Conservation (phyloP, 805 yeast species). For the Jamesozyma jinghongensis region DNA sequence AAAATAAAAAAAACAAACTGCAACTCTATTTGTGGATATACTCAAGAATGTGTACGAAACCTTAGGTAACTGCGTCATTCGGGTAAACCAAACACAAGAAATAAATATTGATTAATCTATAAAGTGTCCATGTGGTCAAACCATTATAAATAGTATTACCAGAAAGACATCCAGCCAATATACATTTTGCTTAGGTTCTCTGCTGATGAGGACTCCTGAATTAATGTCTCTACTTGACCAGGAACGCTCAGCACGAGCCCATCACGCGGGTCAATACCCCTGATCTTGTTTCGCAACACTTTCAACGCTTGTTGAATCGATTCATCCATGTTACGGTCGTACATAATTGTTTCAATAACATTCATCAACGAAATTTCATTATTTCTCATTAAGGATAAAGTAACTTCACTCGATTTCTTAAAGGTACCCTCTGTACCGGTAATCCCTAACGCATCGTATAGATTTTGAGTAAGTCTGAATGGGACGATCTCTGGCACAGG, state of each 20-base stretch:
- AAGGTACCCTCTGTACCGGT: slow-evolving; percentile 86
- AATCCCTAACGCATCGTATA: slow-evolving; percentile 84
- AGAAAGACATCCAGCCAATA: slow-evolving; percentile 84
- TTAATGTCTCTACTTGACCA: slow-evolving; percentile 86
- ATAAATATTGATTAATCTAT: too few relatives aligned
- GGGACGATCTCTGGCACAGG: slow-evolving; percentile 93
- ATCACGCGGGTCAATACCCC: slow-evolving; percentile 75
- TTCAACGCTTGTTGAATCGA: slow-evolving; percentile 60
- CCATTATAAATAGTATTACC: slow-evolving; percentile 27
- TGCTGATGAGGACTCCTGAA: slow-evolving; percentile 67
- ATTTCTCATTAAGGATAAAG: slow-evolving; percentile 58
- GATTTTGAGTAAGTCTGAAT: slow-evolving; percentile 78
- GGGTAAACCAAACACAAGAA: too few relatives aligned
- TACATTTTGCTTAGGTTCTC: slow-evolving; percentile 79
- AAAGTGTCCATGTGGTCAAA: background rate
- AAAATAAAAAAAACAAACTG: too few relatives aligned
- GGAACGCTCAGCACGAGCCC: slow-evolving; percentile 82
- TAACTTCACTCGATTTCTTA: slow-evolving; percentile 76
- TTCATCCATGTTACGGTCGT: slow-evolving; percentile 52
- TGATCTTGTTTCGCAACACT: slow-evolving; percentile 65
- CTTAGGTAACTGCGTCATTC: too few relatives aligned
- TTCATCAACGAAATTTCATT: slow-evolving; percentile 84
- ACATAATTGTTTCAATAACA: slow-evolving; percentile 81
- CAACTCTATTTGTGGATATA: too few relatives aligned
- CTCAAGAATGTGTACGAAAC: too few relatives aligned